These are phyloP conservation scores for Pythium dissotocum DNA, from an alignment of 352 stramenopile genomes.

Conservation along the genomic window DNA sequence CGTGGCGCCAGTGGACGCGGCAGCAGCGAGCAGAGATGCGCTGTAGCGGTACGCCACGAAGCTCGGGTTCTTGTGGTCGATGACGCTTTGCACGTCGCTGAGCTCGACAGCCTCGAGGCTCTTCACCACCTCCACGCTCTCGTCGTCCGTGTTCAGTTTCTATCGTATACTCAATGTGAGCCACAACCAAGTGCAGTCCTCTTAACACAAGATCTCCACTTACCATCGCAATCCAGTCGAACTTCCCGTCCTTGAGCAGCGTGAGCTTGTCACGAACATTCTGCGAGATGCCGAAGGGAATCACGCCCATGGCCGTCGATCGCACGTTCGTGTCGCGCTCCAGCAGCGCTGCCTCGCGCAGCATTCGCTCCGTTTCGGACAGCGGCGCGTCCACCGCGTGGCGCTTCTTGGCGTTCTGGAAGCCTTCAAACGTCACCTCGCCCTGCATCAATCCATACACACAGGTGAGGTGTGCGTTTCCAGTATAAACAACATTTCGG, in stretches of 20 bases:
- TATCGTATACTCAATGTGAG: conserved; percentile 13
- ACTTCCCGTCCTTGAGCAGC: conserved; percentile 76
- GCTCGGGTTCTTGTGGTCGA: conserved; percentile 70
- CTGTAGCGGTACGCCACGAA: conserved; percentile 81
- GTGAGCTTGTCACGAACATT: conserved; percentile 80
- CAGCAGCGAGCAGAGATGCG: conserved; percentile 35
- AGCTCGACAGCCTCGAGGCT: conserved; percentile 78
- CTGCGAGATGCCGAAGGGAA: conserved; percentile 85
- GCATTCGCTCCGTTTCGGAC: conserved; percentile 80
- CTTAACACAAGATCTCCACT: not conserved
- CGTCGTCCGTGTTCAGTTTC: conserved; percentile 78
- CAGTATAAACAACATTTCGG: not conserved
- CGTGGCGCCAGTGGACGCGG: conserved; percentile 24
- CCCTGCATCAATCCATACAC: conserved; percentile 30
- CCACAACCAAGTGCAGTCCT: not conserved
- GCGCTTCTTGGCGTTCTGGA: conserved; percentile 68
- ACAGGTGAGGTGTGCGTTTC: not conserved
- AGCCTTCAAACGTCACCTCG: conserved; percentile 81
- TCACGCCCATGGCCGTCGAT: conserved; percentile 87
- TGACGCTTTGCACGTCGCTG: conserved; percentile 48
- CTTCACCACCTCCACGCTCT: conserved; percentile 79
- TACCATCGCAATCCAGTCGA: conserved; percentile 90
- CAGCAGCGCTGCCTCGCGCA: conserved; percentile 78
- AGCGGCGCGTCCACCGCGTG: conserved; percentile 77
- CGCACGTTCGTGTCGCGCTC: conserved; percentile 86